Base-by-base conservation (phyloP, 495 filamentous ascomycete species). In the Aspergillus conjunctus region DNA sequence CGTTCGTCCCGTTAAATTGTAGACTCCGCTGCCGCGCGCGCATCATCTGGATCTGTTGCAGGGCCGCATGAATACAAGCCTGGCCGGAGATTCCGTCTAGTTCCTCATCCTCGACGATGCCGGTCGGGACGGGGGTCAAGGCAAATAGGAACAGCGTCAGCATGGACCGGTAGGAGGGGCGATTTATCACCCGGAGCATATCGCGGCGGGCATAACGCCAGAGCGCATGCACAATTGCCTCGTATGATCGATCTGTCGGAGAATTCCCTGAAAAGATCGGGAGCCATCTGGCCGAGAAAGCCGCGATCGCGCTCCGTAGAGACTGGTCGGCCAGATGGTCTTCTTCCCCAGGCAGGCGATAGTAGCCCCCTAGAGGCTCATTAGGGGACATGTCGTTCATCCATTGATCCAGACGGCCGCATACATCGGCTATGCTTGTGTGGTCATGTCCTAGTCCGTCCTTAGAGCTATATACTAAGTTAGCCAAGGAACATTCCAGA, bases 111-210 rank as follows among this genome's bases (percentile, higher is more conserved):
- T 58, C 55, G 8, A 44, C 20, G 7, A 58, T 26, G 1, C 34
- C 45, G 0, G 55, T 30, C 9, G 55, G 55, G 12, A 58, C 55
- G 21, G 55, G 55, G 3, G 55, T 58, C 30, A 58, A n/a, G 32
- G 55, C 55, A 20, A 58, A 58, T 3, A 58, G 32, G 22, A 58
- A 58, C 6, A 58, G 30, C 1, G 55, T 17, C 4, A 58, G 45
- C 44, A 58, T 58, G 7, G 55, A 58, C 17, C 45, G 55, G 17
- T 58, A 58, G 0, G 55, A 58, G 0, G 55, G 45, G 3, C 55
- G 55, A 10, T 58, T 58, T 9, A 58, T 58, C 3, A 58, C 55
- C 26, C 55, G 55, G 2, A 58, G 55, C 55, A 58, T 58, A 1
- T 58, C 45, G 11, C 55, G 43, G 5, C 55, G 55, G 17, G 55